Base-by-base conservation (phyloP, 176 grass and related monocot species). In the Neostapfia colusana region DNA sequence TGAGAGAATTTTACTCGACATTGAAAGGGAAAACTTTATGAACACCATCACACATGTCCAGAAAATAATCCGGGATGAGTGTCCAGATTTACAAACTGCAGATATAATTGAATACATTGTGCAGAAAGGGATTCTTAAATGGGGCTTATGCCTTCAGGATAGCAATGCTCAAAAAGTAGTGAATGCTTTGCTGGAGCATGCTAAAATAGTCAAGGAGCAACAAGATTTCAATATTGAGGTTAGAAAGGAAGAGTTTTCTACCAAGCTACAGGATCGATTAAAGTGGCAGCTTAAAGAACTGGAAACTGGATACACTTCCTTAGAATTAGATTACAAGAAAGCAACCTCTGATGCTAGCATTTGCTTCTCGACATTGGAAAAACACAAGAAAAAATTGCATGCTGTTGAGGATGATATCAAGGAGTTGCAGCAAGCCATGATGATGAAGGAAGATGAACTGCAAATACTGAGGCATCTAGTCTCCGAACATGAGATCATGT, bases 231-330 rank as follows among this genome's bases (percentile, higher is more conserved):
- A 69, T 74, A 54, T 37, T 72, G 76, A 84, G 44, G 54, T 55
- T 28, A 60, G 76, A 17, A 84, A 88, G 75, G 43, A 68, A 80
- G 81, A 84, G 38, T 84, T 84, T 74, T 84, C 81, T 69, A 40
- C 45, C 69, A 88, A 80, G 70, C 45, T 84, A 45, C 70, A 80
- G 4, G 76, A 75, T 80, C 76, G 75, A 12, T 36, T 67, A 40
- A 84, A 84, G 44, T 88, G 76, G 75, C 80, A 88, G 70, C 76
- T 84, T 58, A 88, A 76, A 70, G 81, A 88, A 70, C 27, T 88
- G 42, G 76, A 88, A 80, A 38, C n/a, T 64, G 31, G 23, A 39
- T 80, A 75, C 45, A 23, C 56, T 80, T 65, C 63, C 55, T 58
- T 83, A 70, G 76, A 88, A 64, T 75, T 69, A 57, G 76, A 79